phyloP scores from a whole-genome alignment of 306 rosid genomes.

The Datisca glomerata region DNA sequence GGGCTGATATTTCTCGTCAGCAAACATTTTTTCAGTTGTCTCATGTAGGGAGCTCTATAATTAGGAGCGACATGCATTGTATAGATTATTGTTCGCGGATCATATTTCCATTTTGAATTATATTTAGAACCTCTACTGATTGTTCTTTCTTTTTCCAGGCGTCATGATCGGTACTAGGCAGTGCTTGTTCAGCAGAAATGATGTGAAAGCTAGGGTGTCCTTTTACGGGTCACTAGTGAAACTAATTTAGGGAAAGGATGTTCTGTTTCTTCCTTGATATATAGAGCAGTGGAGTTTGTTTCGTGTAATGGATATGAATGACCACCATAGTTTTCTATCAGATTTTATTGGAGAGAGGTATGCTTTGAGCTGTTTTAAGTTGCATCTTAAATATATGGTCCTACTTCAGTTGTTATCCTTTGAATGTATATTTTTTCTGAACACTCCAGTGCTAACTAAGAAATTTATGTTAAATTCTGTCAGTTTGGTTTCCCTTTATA shows the following conservation, averaged over 20 bases:
- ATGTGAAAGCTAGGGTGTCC: not conserved
- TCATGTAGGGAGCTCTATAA: not conserved
- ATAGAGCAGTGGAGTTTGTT: not conserved
- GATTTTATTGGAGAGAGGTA: not conserved
- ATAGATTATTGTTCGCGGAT: not conserved
- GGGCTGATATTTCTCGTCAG: not conserved
- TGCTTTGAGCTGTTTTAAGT: not conserved
- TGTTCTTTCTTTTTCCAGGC: slow-evolving; percentile 38
- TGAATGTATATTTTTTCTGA: not conserved
- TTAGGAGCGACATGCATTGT: not conserved
- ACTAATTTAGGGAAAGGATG: not conserved
- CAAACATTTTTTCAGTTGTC: no score
- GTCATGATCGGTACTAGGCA: slow-evolving; percentile 67
- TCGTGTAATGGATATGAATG: not conserved
- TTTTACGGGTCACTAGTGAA: not conserved
- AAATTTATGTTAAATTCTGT: not conserved
- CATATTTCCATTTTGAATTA: slow-evolving; percentile 5
- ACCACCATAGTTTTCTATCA: not conserved
- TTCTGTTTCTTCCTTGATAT: no score
- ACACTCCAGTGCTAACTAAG: not conserved
- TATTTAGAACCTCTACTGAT: not conserved
- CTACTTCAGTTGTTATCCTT: not conserved
- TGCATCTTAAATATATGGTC: not conserved
- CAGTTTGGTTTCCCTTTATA: not conserved
- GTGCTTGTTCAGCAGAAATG: not conserved